phyloP scores from a whole-genome alignment of 495 filamentous ascomycete genomes.

The Tetracladium marchalianum region DNA sequence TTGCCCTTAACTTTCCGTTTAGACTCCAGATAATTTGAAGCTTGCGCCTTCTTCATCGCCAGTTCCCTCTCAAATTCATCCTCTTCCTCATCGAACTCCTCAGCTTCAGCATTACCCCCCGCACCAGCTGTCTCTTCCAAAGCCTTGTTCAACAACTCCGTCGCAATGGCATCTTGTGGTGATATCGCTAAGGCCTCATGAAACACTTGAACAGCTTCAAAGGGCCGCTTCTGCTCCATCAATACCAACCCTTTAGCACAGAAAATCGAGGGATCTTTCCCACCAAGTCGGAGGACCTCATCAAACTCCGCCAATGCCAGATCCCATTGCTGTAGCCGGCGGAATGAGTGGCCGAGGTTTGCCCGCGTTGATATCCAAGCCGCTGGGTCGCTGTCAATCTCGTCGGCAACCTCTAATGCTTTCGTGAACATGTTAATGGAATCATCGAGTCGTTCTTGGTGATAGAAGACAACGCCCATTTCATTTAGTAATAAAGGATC shows the following conservation, averaged over 20 bases:
- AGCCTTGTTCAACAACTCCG: slow-evolving; percentile 63
- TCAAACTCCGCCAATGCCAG: slow-evolving; percentile 71
- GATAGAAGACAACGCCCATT: slow-evolving; percentile 87
- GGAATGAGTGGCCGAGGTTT: slow-evolving; percentile 81
- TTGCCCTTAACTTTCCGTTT: slow-evolving; percentile 11
- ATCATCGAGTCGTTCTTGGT: slow-evolving; percentile 68
- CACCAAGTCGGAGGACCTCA: slow-evolving; percentile 68
- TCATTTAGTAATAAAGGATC: slow-evolving; percentile 94
- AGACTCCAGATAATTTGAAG: slow-evolving; percentile 2
- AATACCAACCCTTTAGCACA: slow-evolving; percentile 66
- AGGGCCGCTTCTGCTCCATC: slow-evolving; percentile 54
- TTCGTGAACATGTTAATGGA: slow-evolving; percentile 63
- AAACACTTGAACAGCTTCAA: slow-evolving; percentile 55
- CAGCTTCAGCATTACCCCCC: slow-evolving; percentile 2
- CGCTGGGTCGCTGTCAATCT: slow-evolving; percentile 68
- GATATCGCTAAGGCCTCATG: slow-evolving; percentile 67
- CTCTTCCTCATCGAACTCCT: slow-evolving; percentile 8
- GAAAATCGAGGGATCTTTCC: slow-evolving; percentile 61
- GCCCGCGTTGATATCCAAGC: slow-evolving; percentile 83
- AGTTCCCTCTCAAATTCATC: slow-evolving; percentile 24
- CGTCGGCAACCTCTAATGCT: slow-evolving; percentile 64
- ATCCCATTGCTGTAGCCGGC: slow-evolving; percentile 57
- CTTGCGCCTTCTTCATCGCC: slow-evolving; percentile 10
- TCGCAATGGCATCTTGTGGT: slow-evolving; percentile 63
- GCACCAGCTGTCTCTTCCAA: slow-evolving; percentile 51